Percentiles rank a stretch among this genome's conserved stretches.
These are phyloP conservation scores for Populus trichocarpa DNA, from an alignment of 441 rosid genomes.

Conservation along the genomic window DNA sequence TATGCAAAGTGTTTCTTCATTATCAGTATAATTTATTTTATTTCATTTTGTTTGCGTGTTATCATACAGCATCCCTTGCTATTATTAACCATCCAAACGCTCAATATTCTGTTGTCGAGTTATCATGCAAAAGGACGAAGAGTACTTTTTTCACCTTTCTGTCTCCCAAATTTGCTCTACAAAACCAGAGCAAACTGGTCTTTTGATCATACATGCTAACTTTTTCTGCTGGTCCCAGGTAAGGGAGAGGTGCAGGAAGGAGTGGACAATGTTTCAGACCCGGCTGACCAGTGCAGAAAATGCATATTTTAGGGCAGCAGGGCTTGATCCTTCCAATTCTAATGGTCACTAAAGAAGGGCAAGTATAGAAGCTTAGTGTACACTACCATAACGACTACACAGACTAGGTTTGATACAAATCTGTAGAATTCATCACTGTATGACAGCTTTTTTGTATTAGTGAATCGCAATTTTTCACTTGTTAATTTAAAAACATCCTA, in stretches of 20 bases:
- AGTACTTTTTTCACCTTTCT: neutral
- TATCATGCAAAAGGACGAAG: neutral
- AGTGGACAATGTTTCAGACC: conserved; percentile 76
- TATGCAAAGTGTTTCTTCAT: conserved; percentile 25
- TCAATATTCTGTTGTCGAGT: neutral
- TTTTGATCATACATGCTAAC: neutral
- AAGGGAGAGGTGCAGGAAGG: conserved; percentile 81
- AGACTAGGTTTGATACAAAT: conserved; percentile 18
- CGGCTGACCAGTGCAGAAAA: conserved; percentile 69
- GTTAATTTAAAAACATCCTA: neutral
- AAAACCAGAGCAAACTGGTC: neutral
- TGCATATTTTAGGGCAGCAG: conserved; percentile 42
- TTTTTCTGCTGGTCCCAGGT: conserved; percentile 42
- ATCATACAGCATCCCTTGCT: neutral
- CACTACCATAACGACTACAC: conserved; percentile 16
- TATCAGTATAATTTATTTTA: neutral
- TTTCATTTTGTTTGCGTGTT: neutral
- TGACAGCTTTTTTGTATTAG: conserved; percentile 9
- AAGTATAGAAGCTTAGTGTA: conserved; percentile 15
- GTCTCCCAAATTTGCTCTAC: neutral
- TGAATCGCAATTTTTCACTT: conserved; percentile 7
- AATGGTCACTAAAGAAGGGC: conserved; percentile 32
- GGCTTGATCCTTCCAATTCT: conserved; percentile 34
- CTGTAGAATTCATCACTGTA: conserved; percentile 22
- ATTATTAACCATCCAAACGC: neutral